A percentile compares a stretch with the other conserved stretches of the same genome.
Evolutionary conservation across 2,329 filamentous ascomycete species (phyloP).

Genomic region (Sclerotinia borealis): DNA sequence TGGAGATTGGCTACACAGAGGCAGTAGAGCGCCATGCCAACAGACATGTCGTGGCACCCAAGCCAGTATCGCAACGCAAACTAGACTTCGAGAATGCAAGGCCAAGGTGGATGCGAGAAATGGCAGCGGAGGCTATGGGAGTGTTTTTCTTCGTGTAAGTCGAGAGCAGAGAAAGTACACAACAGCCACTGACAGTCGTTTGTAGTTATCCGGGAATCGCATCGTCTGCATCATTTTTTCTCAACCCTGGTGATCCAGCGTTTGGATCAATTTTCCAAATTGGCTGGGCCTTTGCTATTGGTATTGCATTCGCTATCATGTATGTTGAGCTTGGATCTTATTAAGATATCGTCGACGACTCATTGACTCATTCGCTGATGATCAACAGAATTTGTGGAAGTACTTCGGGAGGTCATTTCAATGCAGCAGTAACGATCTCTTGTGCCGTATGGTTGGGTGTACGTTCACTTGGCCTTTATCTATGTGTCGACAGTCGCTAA

Average conservation of each 20-base stretch:
- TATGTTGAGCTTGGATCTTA: background rate
- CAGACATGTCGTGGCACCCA: slow-evolving; percentile 43
- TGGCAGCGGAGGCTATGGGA: slow-evolving; percentile 49
- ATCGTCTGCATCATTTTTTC: slow-evolving; percentile 45
- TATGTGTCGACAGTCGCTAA: background rate
- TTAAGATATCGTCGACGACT: background rate
- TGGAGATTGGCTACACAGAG: slow-evolving; percentile 49
- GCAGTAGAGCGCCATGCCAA: slow-evolving; percentile 45
- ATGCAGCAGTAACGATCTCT: slow-evolving; percentile 44
- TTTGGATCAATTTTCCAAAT: slow-evolving; percentile 51
- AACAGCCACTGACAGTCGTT: slow-evolving; percentile 21
- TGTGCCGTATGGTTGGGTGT: slow-evolving; percentile 46
- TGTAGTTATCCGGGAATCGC: slow-evolving; percentile 42
- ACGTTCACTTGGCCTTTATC: background rate
- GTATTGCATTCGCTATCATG: slow-evolving; percentile 54
- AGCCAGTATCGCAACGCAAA: slow-evolving; percentile 47
- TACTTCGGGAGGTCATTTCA: slow-evolving; percentile 50
- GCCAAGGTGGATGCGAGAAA: slow-evolving; percentile 49
- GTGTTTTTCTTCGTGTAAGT: slow-evolving; percentile 50
- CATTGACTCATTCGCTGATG: background rate
- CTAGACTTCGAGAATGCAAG: slow-evolving; percentile 49
- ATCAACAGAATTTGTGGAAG: slow-evolving; percentile 39
- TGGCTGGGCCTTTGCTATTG: slow-evolving; percentile 49
- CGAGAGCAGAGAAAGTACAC: background rate
- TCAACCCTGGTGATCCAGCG: slow-evolving; percentile 38